phyloP scores from a whole-genome alignment of 2,329 filamentous ascomycete genomes.

The Tolypocladium tundrense region DNA sequence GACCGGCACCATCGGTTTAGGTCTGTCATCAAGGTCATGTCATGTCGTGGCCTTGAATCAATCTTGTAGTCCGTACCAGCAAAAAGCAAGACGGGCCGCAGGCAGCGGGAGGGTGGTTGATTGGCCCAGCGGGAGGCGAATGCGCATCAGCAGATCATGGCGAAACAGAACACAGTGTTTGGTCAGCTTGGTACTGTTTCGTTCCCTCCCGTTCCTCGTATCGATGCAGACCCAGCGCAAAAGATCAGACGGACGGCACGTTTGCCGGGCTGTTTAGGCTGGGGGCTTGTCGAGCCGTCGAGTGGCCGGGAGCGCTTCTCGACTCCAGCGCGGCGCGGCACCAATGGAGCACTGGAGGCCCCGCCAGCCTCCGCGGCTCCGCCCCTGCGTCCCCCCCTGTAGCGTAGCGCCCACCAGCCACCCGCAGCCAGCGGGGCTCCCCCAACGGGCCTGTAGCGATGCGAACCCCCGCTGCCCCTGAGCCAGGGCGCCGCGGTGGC shows the following conservation, averaged over 20 bases:
- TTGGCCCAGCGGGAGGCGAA: neutral
- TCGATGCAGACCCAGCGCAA: neutral
- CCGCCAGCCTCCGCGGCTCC: neutral
- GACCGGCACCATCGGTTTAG: too few species aligned
- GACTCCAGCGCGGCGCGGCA: neutral
- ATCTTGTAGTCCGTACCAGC: neutral
- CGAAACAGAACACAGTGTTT: neutral
- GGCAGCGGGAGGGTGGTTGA: neutral
- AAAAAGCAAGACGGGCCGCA: neutral
- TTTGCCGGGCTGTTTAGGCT: neutral
- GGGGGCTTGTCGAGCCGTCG: neutral
- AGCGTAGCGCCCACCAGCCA: neutral
- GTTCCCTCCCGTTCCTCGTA: neutral
- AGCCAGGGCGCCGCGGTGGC: constrained; percentile 1
- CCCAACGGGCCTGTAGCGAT: neutral
- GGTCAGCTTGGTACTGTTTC: neutral
- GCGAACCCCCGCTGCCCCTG: neutral
- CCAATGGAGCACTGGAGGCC: neutral
- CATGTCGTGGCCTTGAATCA: neutral
- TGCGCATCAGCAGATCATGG: neutral
- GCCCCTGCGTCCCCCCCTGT: neutral
- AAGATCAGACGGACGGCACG: neutral
- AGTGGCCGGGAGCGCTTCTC: neutral
- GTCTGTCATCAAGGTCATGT: neutral
- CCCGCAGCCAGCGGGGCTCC: neutral